Evolutionary conservation across 2,329 filamentous ascomycete genomes (phyloP), one percentile per base, ranked within the genome.

Genomic region (Metarhizium robertsii): DNA sequence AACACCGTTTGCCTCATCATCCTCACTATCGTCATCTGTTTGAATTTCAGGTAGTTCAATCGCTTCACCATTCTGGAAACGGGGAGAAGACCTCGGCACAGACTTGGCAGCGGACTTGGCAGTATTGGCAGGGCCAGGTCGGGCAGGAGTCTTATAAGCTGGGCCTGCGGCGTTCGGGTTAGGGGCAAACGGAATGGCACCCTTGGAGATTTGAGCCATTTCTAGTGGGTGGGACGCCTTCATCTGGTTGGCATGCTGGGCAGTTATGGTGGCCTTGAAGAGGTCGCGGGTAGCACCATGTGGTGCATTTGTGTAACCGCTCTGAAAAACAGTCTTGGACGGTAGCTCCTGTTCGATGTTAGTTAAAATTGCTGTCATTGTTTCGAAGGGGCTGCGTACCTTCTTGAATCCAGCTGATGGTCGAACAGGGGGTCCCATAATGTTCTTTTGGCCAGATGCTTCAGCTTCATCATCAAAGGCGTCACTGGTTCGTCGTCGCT

Each of bases 11-110:
- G 89, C 84, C 50, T 79, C 70, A 14, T 83, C 82, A 6, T 92
- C 88, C 51, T 92, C 88, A 57, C 95, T 90, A 64, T 96, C 92
- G 34, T 90, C 91, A 67, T 99, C 95, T 1, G 94, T 97, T 60
- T 91, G 85, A 62, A 99, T 97, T 62, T 99, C 94, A 0, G 94
- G 92, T 3, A 99, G 82, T 61, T 94, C 87, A 64, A 99, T 96
- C 53, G 81, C 83, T 57, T 99, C 94, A 58, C 92, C 90, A 62
- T 90, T 92, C 58, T 87, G 88, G 72, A 95, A 95, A 53, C 89
- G 84, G 1, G 91, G 91, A 1, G 91, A 95, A 34, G 88, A 86
- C 61, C 83, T 80, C 18, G 80, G 71, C 2, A 72, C 75, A n/a
- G 79, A 78, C 64, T 87, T 88, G 57, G 76, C 76, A 2, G 74